Evolutionary conservation across 306 rosid species (phyloP).

Genomic region (Arachis hypogaea): DNA sequence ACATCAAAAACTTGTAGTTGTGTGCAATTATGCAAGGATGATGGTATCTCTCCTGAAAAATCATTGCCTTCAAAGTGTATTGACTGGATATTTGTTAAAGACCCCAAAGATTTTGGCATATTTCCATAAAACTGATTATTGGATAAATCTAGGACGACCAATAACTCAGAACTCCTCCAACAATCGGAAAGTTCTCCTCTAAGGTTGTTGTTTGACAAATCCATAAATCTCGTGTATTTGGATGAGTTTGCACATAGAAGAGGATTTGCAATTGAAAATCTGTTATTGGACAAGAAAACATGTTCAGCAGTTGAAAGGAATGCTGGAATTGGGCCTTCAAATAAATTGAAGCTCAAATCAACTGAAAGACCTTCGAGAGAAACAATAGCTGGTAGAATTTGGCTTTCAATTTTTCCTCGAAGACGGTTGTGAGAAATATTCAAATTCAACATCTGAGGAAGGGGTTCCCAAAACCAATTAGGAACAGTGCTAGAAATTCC

Average conservation of each 20-base stretch:
- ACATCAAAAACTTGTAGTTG: background rate
- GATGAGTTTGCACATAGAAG: background rate
- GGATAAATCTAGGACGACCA: background rate
- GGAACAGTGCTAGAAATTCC: conserved; percentile 18
- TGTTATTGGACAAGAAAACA: background rate
- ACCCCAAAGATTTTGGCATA: conserved; percentile 3
- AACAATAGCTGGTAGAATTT: no score
- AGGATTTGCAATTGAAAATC: background rate
- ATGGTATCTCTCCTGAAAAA: conserved; percentile 1
- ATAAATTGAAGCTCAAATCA: background rate
- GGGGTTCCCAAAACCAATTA: conserved; percentile 14
- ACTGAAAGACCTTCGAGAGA: no score
- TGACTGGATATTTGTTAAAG: background rate
- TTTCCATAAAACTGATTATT: conserved; percentile 6
- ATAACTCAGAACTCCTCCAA: background rate
- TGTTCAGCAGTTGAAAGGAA: background rate
- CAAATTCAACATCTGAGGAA: rapidly evolving
- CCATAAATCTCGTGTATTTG: background rate
- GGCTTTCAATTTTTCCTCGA: background rate
- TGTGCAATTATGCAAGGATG: background rate
- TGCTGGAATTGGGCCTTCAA: background rate
- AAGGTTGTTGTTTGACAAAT: background rate
- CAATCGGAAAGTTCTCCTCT: background rate
- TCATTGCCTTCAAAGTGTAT: background rate
- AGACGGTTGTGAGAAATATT: conserved; percentile 8